Evolutionary conservation across 2,329 filamentous ascomycete genomes (phyloP).

Genomic region (Neonectria punicea): DNA sequence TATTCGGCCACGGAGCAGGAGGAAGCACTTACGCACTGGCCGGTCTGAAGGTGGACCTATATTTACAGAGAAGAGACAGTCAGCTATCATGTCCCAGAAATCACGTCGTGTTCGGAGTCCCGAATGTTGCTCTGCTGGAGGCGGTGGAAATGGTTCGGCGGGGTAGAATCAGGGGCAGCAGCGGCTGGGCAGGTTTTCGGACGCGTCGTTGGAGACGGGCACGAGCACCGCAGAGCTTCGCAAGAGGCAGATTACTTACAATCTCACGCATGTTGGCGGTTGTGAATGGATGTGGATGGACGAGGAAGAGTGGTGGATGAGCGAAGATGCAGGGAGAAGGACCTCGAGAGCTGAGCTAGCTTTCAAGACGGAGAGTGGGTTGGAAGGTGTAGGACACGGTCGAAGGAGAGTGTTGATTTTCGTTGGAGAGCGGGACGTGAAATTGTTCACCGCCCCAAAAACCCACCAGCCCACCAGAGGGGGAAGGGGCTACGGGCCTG

Average conservation of each 20-base stretch:
- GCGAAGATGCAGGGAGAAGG: constrained; percentile 36
- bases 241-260: constrained; percentile 20
- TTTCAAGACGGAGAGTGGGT: constrained; percentile 48
- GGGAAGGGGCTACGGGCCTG: constrained; percentile 17
- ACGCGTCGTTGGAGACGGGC: constrained; percentile 51
- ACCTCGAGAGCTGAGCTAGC: constrained; percentile 49
- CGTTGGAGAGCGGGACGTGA: constrained; percentile 43
- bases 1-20: neutral
- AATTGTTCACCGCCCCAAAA: constrained; percentile 49
- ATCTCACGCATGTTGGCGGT: constrained; percentile 70
- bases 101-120: constrained; percentile 20
- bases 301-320: constrained; percentile 40
- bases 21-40: constrained; percentile 84
- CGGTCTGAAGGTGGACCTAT: constrained; percentile 99
- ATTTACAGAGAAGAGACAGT: constrained; percentile 61
- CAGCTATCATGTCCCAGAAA: constrained; percentile 57
- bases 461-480: constrained; percentile 11
- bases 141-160: constrained; percentile 43
- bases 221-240: constrained; percentile 27
- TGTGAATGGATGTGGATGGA: constrained; percentile 40
- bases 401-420: constrained; percentile 50
- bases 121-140: constrained; percentile 29
- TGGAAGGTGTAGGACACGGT: constrained; percentile 42
- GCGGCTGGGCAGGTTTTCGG: constrained; percentile 34
- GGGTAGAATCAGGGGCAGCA: constrained; percentile 52